Conservation (phyloP, 1,284 basidiomycete species). For the Rhodofomes roseus region DNA sequence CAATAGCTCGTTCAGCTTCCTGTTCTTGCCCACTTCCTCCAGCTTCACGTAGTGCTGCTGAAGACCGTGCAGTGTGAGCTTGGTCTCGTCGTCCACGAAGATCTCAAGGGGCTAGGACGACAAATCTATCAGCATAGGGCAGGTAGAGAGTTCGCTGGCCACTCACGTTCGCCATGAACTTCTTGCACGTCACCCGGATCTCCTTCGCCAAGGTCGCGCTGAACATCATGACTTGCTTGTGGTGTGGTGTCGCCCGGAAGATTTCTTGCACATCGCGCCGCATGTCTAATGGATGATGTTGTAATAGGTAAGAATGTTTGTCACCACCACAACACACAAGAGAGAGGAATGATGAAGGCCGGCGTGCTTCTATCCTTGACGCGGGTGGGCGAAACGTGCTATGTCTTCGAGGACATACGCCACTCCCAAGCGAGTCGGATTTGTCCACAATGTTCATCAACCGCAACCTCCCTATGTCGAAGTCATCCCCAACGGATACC, state of each 20-base stretch:
- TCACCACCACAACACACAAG: constrained; percentile 31
- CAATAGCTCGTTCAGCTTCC: constrained; percentile 95
- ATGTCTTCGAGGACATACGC: constrained; percentile 6
- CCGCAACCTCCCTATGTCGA: constrained; percentile 9
- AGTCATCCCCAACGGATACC: constrained; percentile 18
- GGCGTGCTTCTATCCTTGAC: constrained; percentile 14
- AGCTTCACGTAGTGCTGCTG: constrained; percentile 99
- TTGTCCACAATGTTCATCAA: constrained; percentile 13
- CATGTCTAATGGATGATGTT: constrained; percentile 87
- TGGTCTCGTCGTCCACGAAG: constrained; percentile 99
- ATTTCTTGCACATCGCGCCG: constrained; percentile 99
- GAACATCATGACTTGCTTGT: constrained; percentile 99
- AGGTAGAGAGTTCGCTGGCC: background rate
- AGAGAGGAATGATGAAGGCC: constrained; percentile 13
- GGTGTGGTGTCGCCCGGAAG: constrained; percentile 98
- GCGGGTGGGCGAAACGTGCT: constrained; percentile 6
- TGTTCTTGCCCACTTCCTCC: constrained; percentile 94
- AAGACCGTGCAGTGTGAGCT: constrained; percentile 95
- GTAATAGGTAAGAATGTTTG: constrained; percentile 52
- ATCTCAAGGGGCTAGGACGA: constrained; percentile 89
- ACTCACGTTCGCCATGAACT: constrained; percentile 98
- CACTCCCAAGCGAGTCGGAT: constrained; percentile 9
- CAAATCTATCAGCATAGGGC: constrained; percentile 8
- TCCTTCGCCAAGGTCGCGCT: constrained; percentile 98
- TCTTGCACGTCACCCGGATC: constrained; percentile 97